These are phyloP conservation scores for Alternaria triticimaculans DNA, from an alignment of 2,329 filamentous ascomycete species.

Conservation along the genomic window DNA sequence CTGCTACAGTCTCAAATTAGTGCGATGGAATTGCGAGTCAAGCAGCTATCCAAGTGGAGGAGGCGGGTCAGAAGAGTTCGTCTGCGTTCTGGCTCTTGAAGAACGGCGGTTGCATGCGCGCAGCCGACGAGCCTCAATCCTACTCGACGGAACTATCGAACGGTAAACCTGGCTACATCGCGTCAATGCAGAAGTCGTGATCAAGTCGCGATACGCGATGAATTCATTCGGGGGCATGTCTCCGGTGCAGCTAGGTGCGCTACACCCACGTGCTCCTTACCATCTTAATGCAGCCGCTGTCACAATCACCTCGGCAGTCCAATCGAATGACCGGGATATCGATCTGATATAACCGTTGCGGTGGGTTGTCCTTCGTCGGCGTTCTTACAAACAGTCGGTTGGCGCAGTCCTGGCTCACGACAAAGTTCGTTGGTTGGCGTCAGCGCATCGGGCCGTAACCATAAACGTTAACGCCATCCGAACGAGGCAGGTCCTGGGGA, in stretches of 20 bases:
- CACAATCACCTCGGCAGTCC: neutral
- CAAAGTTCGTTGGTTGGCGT: slow-evolving; percentile 7
- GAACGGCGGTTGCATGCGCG: neutral
- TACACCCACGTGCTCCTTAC: slow-evolving; percentile 4
- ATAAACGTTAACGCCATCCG: slow-evolving; percentile 3
- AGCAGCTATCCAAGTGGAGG: neutral
- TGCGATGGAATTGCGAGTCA: slow-evolving; percentile 1
- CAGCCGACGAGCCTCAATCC: neutral
- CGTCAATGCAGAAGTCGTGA: slow-evolving; percentile 1
- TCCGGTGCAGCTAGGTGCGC: neutral
- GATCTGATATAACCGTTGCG: neutral
- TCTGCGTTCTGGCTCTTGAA: slow-evolving; percentile 9
- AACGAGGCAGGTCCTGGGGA: neutral
- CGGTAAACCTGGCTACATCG: neutral
- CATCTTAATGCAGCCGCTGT: neutral
- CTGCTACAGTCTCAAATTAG: neutral
- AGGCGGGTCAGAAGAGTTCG: slow-evolving; percentile 3
- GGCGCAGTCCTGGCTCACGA: neutral
- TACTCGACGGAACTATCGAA: neutral
- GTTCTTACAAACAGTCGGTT: neutral
- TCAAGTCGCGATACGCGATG: neutral
- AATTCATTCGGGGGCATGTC: neutral
- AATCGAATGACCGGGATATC: neutral
- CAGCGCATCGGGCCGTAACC: slow-evolving; percentile 13
- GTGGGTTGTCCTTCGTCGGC: neutral